Evolutionary conservation across 2,329 filamentous ascomycete species (phyloP), one percentile per base, ranked within the genome.

Genomic region (Cladosporium oxysporum): DNA sequence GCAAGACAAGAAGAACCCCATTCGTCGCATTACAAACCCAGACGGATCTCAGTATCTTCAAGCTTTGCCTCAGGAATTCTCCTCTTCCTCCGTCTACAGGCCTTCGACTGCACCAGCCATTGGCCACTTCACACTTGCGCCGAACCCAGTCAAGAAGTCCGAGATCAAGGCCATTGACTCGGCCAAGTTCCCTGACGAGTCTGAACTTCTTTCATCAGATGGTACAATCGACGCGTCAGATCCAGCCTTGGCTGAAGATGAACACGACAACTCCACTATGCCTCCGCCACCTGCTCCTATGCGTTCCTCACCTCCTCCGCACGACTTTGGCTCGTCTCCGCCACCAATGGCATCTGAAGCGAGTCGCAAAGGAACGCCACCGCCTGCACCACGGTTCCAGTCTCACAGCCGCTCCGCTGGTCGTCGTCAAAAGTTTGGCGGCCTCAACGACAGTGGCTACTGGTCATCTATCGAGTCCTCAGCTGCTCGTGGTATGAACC

Each of bases 381-480:
- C 93, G 35, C 89, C 90, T 28, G 84, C 85, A 59, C 84, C 85
- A 47, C 84, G 85, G 65, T 84, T 87, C 57, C 81, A 84, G 44
- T 81, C 84, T 47, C 89, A 89, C 23, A 91, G 91, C n/a, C 84
- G 84, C 52, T 83, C 81, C 35, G 73, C 87, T 61, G 86, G 88
- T 47, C 88, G 90, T 70, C 92, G 91, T 79, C 89, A 91, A 70
- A 94, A 92, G 77, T 87, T 91, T 73, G 86, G 87, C 33, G 90
- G 90, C 14, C 90, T 96, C 82, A 92, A 91, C 74, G 95, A 99
- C 78, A 98, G 94, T 76, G 95, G 95, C 49, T 99, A 98, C 79
- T 97, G 96, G 76, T 98, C 95, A 1, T 97, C 93, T 0, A 85
- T 98, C 21, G 93, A 97, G 72, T 98, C 95, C 2, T 98, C 95